Base-by-base conservation (phyloP, 2,329 filamentous ascomycete species). In the Cladosporium sp. region DNA sequence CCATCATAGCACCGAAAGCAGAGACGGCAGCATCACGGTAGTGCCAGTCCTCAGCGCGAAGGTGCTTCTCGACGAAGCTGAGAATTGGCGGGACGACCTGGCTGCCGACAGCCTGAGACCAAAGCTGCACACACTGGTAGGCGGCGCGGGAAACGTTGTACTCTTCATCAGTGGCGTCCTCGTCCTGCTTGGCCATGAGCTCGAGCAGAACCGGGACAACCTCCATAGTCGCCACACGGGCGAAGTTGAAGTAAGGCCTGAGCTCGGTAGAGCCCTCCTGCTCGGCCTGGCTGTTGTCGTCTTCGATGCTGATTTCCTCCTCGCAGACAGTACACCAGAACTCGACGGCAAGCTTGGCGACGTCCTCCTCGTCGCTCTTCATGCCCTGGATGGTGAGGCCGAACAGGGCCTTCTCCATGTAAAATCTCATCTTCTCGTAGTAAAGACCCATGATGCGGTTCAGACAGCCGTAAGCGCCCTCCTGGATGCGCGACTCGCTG, bases 281-380 rank as follows among this genome's bases (percentile, higher is more conserved):
- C 59, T 80, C 76, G 45, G 80, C 63, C 72, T 88, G 84, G 58
- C 84, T 80, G 70, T 99, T 99, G 71, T 99, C 93, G 66, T 99
- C 93, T 67, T 99, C 93, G 64, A 99, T 97, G 58, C 86, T 86
- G 62, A 96, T 92, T 72, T 99, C 93, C 73, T 99, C 93, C 70
- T 99, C 93, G 71, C 93, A 99, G 43, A 99, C 93, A n/a, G 93
- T 96, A 77, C 92, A 97, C 93, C 93, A 99, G 76, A 99, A 99
- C 70, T 99, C 93, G 59, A 99, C 90, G 32, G 93, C 93, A 51
- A 99, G 80, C 80, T 99, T 99, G 56, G 93, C 88, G 48, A 99
- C 93, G 68, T 99, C 93, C 71, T 99, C 93, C 62, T 99, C 93
- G 7, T 91, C 86, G 63, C 84, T 95, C 82, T 96, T 96, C 93